Conservation (phyloP, 208 protist genomes). For the Tetramitus jugosus region DNA sequence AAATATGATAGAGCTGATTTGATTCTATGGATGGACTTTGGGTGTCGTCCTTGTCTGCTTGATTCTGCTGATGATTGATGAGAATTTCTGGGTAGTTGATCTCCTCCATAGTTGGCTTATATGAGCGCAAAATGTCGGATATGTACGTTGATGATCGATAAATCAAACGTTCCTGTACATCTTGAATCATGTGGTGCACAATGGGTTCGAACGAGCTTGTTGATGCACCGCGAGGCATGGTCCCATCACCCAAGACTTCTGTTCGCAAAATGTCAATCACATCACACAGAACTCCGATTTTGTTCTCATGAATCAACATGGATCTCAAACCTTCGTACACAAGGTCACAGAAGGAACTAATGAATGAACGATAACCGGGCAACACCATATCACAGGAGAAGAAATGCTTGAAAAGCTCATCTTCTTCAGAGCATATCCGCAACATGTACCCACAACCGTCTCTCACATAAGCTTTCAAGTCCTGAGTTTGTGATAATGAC, state of each 20-base stretch:
- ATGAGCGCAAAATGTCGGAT: conserved; percentile 4
- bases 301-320: neutral
- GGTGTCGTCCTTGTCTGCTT: neutral
- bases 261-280: neutral
- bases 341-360: neutral
- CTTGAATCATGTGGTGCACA: conserved; percentile 28
- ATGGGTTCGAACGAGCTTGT: conserved; percentile 14
- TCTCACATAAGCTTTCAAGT: no score
- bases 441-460: no score
- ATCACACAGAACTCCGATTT: neutral
- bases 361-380: no score
- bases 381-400: no score
- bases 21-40: no score
- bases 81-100: no score
- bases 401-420: no score
- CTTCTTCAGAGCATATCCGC: no score
- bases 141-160: conserved; percentile 25
- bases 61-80: neutral
- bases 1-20: no score
- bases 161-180: conserved; percentile 33
- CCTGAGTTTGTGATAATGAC: no score
- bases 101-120: no score
- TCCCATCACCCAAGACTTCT: neutral
- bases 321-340: neutral
- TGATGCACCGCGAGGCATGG: neutral